These are phyloP conservation scores for Mycogone perniciosa DNA, from an alignment of 2,329 filamentous ascomycete species.

Conservation along the genomic window DNA sequence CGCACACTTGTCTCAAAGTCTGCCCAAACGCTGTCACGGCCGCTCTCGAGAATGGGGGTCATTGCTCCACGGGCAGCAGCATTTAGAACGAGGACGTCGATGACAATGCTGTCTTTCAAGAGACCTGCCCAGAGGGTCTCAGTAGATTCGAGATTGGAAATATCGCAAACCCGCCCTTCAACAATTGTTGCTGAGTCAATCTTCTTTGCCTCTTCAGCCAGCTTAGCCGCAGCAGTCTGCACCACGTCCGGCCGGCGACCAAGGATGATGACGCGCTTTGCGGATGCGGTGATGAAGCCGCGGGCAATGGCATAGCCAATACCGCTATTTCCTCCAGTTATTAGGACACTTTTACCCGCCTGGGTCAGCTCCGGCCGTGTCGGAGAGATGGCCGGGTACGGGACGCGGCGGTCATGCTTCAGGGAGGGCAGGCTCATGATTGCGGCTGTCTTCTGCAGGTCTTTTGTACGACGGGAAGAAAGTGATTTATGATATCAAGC, in stretches of 20 bases:
- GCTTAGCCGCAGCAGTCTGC: conserved; percentile 2
- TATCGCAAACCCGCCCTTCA: conserved; percentile 19
- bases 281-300: conserved; percentile 40
- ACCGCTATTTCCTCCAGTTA: conserved; percentile 58
- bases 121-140: conserved; percentile 24
- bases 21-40: conserved; percentile 9
- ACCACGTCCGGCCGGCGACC: conserved; percentile 27
- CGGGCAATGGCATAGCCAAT: conserved; percentile 59
- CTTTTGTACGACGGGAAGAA: no score
- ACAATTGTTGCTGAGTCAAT: conserved; percentile 14
- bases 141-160: conserved; percentile 17
- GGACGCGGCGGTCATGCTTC: conserved; percentile 20
- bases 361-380: conserved; percentile 33
- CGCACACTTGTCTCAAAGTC: conserved; percentile 16
- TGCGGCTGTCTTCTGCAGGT: not conserved
- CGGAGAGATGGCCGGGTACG: conserved; percentile 34
- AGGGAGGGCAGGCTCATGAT: conserved; percentile 4
- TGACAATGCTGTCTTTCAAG: conserved; percentile 15
- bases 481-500: no score
- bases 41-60: conserved; percentile 13
- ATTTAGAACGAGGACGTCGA: conserved; percentile 27
- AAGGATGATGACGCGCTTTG: conserved; percentile 32
- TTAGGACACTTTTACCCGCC: conserved; percentile 47
- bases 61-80: conserved; percentile 15
- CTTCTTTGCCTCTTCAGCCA: conserved; percentile 17